These are phyloP conservation scores for Psilocybe azurescens DNA, from an alignment of 768 basidiomycete genomes.

Conservation along the genomic window DNA sequence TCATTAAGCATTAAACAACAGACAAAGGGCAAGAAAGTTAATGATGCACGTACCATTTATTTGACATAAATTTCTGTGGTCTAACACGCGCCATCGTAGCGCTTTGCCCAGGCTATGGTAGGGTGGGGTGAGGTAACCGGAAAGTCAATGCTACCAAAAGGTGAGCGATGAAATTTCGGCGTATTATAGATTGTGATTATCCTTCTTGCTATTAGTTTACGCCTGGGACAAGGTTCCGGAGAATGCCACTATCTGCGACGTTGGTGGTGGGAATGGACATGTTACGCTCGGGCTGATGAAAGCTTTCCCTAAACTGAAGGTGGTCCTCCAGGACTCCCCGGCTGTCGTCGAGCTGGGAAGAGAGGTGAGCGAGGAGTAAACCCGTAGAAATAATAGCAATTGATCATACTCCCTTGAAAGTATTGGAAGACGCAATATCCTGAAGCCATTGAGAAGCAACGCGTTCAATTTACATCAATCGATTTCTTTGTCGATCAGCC, in stretches of 20 bases:
- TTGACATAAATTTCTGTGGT: neutral
- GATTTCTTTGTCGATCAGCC: conserved; percentile 45
- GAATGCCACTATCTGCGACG: conserved; percentile 41
- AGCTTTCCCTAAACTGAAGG: conserved; percentile 35
- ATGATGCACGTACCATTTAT: no score
- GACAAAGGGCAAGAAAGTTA: no score
- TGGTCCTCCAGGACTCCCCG: conserved; percentile 19
- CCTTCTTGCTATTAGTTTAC: conserved; percentile 29
- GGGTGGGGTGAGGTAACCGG: conserved; percentile 33
- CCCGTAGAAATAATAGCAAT: no score
- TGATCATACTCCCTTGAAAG: no score
- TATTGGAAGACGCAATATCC: neutral
- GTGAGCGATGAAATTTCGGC: neutral
- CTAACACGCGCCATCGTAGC: conserved; percentile 17
- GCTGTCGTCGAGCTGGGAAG: no score
- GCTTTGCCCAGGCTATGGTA: conserved; percentile 36
- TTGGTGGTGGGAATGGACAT: conserved; percentile 44
- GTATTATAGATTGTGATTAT: no score
- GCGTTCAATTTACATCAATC: conserved; percentile 41
- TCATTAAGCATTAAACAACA: no score
- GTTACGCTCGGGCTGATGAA: conserved; percentile 37
- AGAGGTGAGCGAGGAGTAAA: no score
- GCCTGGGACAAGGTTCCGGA: conserved; percentile 37
- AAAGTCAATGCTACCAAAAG: conserved; percentile 9
- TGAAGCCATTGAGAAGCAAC: conserved; percentile 35